Conservation (phyloP, 1,284 basidiomycete species). For the Vanrija sp. region DNA sequence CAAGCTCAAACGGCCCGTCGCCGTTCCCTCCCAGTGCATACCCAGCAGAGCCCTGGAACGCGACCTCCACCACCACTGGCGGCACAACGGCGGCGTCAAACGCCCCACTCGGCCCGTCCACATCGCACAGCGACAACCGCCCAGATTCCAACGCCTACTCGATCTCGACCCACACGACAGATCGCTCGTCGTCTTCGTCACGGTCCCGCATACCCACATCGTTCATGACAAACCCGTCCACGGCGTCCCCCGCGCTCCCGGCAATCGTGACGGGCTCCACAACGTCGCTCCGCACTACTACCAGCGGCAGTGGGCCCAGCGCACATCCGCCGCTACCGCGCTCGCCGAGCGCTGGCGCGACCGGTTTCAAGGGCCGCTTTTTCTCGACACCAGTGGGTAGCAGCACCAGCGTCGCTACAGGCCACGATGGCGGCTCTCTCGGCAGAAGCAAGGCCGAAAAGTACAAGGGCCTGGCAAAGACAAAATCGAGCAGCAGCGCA, state of each 20-base stretch:
- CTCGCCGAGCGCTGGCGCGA: too few species aligned
- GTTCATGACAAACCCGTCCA: not conserved
- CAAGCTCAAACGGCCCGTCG: slow-evolving; percentile 5
- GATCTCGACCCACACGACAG: slow-evolving; percentile 13
- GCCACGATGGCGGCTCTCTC: not conserved
- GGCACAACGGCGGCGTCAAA: not conserved
- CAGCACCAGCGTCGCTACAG: slow-evolving; percentile 4
- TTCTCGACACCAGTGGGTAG: slow-evolving; percentile 30
- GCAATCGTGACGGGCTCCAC: slow-evolving; percentile 5
- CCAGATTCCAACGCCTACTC: slow-evolving; percentile 19
- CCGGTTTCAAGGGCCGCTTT: slow-evolving; percentile 39
- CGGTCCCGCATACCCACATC: slow-evolving; percentile 6
- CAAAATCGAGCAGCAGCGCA: not conserved
- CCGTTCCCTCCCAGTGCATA: slow-evolving; percentile 13
- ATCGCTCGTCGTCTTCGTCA: slow-evolving; percentile 18
- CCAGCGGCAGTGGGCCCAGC: slow-evolving; percentile 12
- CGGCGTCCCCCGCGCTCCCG: slow-evolving; percentile 2
- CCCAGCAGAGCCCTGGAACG: slow-evolving; percentile 11
- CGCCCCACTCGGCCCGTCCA: slow-evolving; percentile 1
- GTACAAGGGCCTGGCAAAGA: slow-evolving; percentile 23
- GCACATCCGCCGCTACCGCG: slow-evolving; percentile 13
- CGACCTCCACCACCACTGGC: not conserved
- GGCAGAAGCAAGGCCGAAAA: slow-evolving; percentile 19
- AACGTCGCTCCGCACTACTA: slow-evolving; percentile 13
- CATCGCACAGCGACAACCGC: slow-evolving; percentile 3